Evolutionary conservation across 2,329 filamentous ascomycete genomes (phyloP), one percentile per base, ranked within the genome.

Genomic region (Setomelanomma holmii): DNA sequence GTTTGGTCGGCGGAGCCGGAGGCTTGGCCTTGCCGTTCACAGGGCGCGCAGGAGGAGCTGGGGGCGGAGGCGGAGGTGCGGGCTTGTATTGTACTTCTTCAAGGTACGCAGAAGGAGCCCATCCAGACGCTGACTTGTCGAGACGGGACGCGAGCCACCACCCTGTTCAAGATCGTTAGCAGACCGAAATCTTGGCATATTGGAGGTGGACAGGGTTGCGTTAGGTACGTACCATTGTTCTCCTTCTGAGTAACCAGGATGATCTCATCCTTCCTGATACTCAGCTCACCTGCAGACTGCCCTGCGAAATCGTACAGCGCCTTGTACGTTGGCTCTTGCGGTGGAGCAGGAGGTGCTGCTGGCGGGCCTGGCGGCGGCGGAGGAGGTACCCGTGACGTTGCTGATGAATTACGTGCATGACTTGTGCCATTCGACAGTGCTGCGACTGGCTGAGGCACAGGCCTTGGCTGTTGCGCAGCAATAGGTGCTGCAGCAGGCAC

Each of bases 221-320:
- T n/a, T n/a, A 21, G 22, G 24, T 40, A 75, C 88, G 75, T 85
- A 96, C 93, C 95, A 72, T 98, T 98, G 74, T 84, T 88, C 76
- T 97, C 93, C 76, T 97, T 97, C 69, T 95, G 89, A n/a, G 96
- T 84, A 69, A 99, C 87, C 73, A 96, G 86, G 46, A 99, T 84
- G 42, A 96, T 76, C 58, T 98, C 90, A 44, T 89, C 92, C 43
- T 89, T 87, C 51, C 75, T 84, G 58, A 99, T 85, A 14, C 89
- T 88, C 45, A 99, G 81, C 76, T 98, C 93, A 61, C 96, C 96
- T 51, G 88, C 85, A 58, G 85, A 90, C 63, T 93, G 89, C 14
- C 92, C 92, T 48, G 82, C 84, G 73, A 98, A 99, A 67, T 97
- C 93, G 74, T 98, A 99, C 40, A 98, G 76, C 4, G 92, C 95